phyloP scores from a whole-genome alignment of 139 green algal genomes.

The Gonium pectorale region DNA sequence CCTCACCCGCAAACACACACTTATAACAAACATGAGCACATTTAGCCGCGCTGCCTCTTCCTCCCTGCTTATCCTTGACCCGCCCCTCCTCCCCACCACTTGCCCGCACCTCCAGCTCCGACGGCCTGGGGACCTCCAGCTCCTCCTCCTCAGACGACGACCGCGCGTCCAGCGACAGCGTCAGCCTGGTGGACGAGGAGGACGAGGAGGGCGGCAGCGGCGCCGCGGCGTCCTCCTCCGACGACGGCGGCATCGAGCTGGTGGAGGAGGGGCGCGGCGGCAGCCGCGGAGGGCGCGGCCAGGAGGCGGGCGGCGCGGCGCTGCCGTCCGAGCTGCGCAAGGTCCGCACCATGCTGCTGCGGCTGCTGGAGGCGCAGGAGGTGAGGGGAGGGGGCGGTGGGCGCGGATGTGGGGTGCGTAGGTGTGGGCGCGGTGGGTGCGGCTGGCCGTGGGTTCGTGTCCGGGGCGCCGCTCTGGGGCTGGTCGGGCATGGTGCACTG shows the following conservation, averaged over 20 bases:
- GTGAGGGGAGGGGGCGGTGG: constrained; percentile 19
- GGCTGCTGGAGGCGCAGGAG: constrained; percentile 61
- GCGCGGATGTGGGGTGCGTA: not conserved
- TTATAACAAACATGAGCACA: too few species aligned
- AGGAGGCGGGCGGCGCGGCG: not conserved
- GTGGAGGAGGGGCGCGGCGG: not conserved
- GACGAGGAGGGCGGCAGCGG: not conserved
- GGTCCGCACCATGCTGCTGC: constrained; percentile 58
- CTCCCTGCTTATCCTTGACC: too few species aligned
- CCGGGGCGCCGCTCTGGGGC: too few species aligned
- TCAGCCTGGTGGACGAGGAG: constrained; percentile 10
- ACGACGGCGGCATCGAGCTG: not conserved
- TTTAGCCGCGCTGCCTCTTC: too few species aligned
- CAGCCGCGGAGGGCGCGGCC: not conserved
- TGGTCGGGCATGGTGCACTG: too few species aligned
- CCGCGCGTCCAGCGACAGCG: not conserved
- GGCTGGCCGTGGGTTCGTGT: too few species aligned
- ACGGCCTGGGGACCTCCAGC: too few species aligned
- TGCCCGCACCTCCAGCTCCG: not conserved
- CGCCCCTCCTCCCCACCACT: not conserved
- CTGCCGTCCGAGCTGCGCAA: constrained; percentile 47
- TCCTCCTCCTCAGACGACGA: not conserved
- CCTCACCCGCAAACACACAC: too few species aligned
- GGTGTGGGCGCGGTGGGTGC: not conserved
- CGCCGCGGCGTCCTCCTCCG: not conserved